Conservation (phyloP, 1,284 basidiomycete genomes). For the Pseudozyma sp. region DNA sequence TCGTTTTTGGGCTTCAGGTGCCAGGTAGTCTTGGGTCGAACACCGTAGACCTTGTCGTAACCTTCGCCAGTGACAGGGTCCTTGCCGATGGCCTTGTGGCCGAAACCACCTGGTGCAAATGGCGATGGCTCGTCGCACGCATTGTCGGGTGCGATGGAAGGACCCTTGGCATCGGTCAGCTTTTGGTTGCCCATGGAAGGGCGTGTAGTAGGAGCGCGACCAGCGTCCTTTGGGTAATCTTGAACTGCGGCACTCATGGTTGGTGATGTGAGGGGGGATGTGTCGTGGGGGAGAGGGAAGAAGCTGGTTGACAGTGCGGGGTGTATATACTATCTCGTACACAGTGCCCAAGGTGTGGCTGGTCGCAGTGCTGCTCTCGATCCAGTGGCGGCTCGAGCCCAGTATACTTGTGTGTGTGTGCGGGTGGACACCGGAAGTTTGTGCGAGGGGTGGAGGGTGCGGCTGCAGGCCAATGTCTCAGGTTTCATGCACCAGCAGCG, state of each 20-base stretch:
- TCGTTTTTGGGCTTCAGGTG: constrained; percentile 57
- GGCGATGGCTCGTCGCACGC: constrained; percentile 63
- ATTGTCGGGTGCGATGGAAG: constrained; percentile 59
- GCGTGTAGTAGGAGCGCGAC: constrained; percentile 25
- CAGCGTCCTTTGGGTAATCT: constrained; percentile 43
- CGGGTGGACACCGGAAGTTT: not conserved
- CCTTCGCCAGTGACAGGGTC: constrained; percentile 50
- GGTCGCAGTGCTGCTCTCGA: too few species aligned
- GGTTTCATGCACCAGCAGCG: not conserved
- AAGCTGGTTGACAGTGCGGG: constrained; percentile 2
- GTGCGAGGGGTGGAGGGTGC: not conserved
- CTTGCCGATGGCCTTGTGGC: constrained; percentile 57
- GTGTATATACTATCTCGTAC: constrained; percentile 29
- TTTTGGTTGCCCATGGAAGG: constrained; percentile 48
- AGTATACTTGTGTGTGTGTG: too few species aligned
- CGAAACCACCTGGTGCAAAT: constrained; percentile 52
- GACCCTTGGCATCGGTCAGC: constrained; percentile 44
- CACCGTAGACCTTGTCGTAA: constrained; percentile 63
- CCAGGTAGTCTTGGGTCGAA: constrained; percentile 64
- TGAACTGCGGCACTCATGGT: constrained; percentile 33
- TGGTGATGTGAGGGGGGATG: constrained; percentile 2
- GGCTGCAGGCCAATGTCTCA: not conserved
- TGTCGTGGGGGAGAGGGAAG: not conserved
- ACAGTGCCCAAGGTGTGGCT: not conserved
- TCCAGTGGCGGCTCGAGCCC: not conserved